Evolutionary conservation across 2,329 filamentous ascomycete genomes (phyloP), one percentile per base, ranked within the genome.

Genomic region (Trichocomaceae sp.): DNA sequence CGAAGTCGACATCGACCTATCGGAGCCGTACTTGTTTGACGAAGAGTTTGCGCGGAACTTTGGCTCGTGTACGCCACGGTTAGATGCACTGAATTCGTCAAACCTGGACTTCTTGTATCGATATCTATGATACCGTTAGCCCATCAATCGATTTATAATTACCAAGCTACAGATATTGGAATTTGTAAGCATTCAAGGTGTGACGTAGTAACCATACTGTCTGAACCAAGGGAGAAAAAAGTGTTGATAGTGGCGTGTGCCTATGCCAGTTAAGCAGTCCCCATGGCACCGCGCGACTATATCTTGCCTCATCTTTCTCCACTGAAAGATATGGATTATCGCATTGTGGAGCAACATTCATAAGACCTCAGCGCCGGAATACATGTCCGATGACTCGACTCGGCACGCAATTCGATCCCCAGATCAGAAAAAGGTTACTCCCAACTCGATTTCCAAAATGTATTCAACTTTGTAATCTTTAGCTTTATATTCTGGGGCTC

Each of bases 101-200:
- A 68, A 66, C 42, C 48, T 68, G n/a, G 64, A 68, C 50, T 67
- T 64, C 52, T 49, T 68, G 9, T 68, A 68, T 54, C 59, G 66
- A 33, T 68, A 68, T 57, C 45, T 68, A 19, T 68, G 58, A 47
- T 3, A 35, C 4, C 31, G 13, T 9, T 33, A 33, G 4, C 31
- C 1, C 23, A 35, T 29, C 31, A 13, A 35, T 35, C 5, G n/a
- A n/a, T n/a, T n/a, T n/a, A n/a, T n/a, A n/a, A 35, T 35, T 4
- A 35, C 9, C 4, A 13, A 2, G 31, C 13, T 35, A 15, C 9
- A 35, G 12, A 35, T 35, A 35, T 35, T 33, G 15, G 31, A 10
- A 35, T 35, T 35, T 35, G 31, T 35, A 13, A 35, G 31, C 13
- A 13, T 17, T 12, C 19, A 42, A 20, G 10, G 39, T 20, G 9